Percentiles rank a stretch among this genome's conserved stretches.
Conservation (phyloP, 2,329 filamentous ascomycete species). For the Teratosphaeria viscida region DNA sequence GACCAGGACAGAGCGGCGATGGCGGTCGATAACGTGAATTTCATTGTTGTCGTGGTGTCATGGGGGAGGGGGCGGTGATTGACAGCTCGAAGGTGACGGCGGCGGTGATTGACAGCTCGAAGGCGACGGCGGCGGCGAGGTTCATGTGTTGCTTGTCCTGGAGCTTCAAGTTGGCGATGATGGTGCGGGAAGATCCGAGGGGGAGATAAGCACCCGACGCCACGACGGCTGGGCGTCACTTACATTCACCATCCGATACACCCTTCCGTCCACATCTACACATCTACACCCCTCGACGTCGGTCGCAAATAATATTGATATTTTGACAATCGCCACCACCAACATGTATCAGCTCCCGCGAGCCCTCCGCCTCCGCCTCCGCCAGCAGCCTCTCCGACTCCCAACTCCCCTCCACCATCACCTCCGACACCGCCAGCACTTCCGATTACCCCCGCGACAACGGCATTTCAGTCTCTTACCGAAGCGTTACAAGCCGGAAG, state of each 20-base stretch:
- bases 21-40: constrained; percentile 26
- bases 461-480: constrained; percentile 3
- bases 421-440: not conserved
- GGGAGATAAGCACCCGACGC: not conserved
- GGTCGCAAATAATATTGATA: not conserved
- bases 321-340: not conserved
- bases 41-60: constrained; percentile 34
- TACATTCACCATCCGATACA: not conserved
- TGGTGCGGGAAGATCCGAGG: constrained; percentile 1
- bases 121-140: not conserved
- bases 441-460: not conserved
- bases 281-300: not conserved
- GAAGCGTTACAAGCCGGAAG: constrained; percentile 4
- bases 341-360: constrained; percentile 20
- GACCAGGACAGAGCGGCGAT: constrained; percentile 31
- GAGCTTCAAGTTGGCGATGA: constrained; percentile 1
- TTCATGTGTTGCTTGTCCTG: not conserved
- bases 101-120: not conserved
- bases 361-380: constrained; percentile 17
- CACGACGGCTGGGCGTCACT: not conserved
- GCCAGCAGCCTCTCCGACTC: constrained; percentile 11
- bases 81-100: not conserved
- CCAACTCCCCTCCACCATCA: not conserved
- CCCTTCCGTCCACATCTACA: not conserved
- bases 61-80: not conserved